Evolutionary conservation across 192 early-diverging fungal species (phyloP), one percentile per base, ranked within the genome.

Genomic region (Backusella circina): DNA sequence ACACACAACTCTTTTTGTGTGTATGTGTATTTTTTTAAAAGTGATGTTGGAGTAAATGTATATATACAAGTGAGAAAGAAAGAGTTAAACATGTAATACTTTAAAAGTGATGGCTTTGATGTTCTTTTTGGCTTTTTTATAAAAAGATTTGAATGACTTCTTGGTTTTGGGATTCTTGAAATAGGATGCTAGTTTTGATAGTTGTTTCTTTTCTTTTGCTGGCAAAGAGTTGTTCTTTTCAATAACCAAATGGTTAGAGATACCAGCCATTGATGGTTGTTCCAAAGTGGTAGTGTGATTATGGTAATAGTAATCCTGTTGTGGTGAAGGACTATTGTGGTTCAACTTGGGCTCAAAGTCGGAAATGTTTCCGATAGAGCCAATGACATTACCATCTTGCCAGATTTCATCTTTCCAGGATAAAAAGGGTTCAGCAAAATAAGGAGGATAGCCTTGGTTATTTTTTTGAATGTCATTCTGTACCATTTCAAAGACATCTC

Each of bases 391-490:
- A 12, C 54, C 26, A 61, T 28, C 54, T 23, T 61, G 3, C 54
- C 54, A 61, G 23, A 61, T 61, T 41, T 70, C 69, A 31, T 70
- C 41, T 30, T 30, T 18, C 37, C 69, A 70, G 28, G 35, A 39
- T 41, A 47, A 16, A 26, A 30, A 38, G 6, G 69, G 69, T 8
- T 70, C 21, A 28, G 13, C 41, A 41, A 38, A 70, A 30, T 37
- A 35, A 47, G 39, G 39, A 16, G 69, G 69, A 6, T 37, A 44
- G 5, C 23, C 37, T n/a, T 44, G 21, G 6, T 38, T 26, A n/a
- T 70, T 70, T 16, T 35, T 47, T 26, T 61, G 54, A 47, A 70
- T 44, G 28, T 70, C 39, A 32, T 47, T 44, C 8, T 70, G 69
- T 32, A 70, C 69, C 26, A 70, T 8, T 28, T 35, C 21, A 41